Evolutionary conservation across 495 filamentous ascomycete species (phyloP).

Genomic region (Trichocladium antarcticum): DNA sequence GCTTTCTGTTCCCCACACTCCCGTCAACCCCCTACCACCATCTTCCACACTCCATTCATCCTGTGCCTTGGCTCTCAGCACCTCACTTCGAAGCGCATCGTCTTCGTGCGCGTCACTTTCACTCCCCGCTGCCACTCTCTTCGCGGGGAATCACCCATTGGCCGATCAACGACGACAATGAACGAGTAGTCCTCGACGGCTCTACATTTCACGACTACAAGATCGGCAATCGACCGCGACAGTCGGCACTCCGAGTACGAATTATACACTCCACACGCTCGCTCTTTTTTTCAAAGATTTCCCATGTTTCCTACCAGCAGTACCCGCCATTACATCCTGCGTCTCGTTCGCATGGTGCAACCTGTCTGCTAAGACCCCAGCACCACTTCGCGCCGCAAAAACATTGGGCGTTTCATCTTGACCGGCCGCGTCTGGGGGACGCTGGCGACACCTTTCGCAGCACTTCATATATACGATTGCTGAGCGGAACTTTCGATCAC

Average conservation of each 20-base stretch:
- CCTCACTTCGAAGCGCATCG: slow-evolving; percentile 17
- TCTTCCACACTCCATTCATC: slow-evolving; percentile 2
- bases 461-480: neutral
- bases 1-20: neutral
- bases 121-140: slow-evolving; percentile 8
- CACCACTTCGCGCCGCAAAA: neutral
- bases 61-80: slow-evolving; percentile 2
- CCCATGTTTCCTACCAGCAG: slow-evolving; percentile 13
- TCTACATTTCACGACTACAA: neutral
- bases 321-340: neutral
- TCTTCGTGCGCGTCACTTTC: slow-evolving; percentile 12
- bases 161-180: slow-evolving; percentile 6
- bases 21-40: neutral
- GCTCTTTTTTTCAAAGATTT: neutral
- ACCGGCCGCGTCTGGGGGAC: slow-evolving; percentile 26
- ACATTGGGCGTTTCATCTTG: slow-evolving; percentile 9
- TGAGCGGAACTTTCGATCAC: slow-evolving; percentile 11
- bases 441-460: slow-evolving; percentile 16
- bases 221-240: neutral
- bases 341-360: neutral
- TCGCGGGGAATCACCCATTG: slow-evolving; percentile 8
- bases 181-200: neutral
- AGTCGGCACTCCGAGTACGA: neutral
- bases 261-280: slow-evolving; percentile 10
- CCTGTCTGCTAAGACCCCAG: neutral